phyloP scores from a whole-genome alignment of 2,329 filamentous ascomycete genomes.

The Nemania abortiva region DNA sequence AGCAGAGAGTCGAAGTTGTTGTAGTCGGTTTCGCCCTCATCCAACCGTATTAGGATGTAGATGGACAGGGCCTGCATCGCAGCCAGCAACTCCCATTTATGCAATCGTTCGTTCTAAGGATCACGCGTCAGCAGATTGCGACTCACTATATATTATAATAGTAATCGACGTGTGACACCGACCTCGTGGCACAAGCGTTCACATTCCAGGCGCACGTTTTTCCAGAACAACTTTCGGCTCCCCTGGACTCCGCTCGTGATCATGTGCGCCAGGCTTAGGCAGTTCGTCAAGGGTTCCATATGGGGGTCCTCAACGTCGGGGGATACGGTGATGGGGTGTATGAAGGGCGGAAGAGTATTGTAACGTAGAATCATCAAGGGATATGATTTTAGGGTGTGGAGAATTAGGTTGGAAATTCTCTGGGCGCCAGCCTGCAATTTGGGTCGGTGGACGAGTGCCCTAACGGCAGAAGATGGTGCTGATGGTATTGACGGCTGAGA shows the following conservation, averaged over 20 bases:
- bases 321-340: slow-evolving; percentile 53
- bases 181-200: slow-evolving; percentile 53
- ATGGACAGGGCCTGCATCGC: slow-evolving; percentile 59
- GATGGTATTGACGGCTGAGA: background rate
- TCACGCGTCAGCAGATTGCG: slow-evolving; percentile 23
- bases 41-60: slow-evolving; percentile 57
- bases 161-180: slow-evolving; percentile 43
- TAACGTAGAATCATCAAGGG: slow-evolving; percentile 55
- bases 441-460: background rate
- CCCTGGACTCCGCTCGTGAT: slow-evolving; percentile 48
- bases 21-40: slow-evolving; percentile 59
- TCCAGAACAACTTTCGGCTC: slow-evolving; percentile 59
- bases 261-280: slow-evolving; percentile 58
- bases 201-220: slow-evolving; percentile 58
- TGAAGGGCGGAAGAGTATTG: slow-evolving; percentile 57
- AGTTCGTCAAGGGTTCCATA: slow-evolving; percentile 56
- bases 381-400: slow-evolving; percentile 34
- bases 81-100: slow-evolving; percentile 56
- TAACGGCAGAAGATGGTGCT: background rate
- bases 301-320: slow-evolving; percentile 41
- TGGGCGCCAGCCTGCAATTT: slow-evolving; percentile 1
- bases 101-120: slow-evolving; percentile 48
- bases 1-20: slow-evolving; percentile 58
- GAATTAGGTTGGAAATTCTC: slow-evolving; percentile 6
- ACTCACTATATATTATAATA: background rate